Percentiles rank a stretch among this genome's conserved stretches.
Evolutionary conservation across 139 green algal species (phyloP).

Genomic region (Chlorella sp.): DNA sequence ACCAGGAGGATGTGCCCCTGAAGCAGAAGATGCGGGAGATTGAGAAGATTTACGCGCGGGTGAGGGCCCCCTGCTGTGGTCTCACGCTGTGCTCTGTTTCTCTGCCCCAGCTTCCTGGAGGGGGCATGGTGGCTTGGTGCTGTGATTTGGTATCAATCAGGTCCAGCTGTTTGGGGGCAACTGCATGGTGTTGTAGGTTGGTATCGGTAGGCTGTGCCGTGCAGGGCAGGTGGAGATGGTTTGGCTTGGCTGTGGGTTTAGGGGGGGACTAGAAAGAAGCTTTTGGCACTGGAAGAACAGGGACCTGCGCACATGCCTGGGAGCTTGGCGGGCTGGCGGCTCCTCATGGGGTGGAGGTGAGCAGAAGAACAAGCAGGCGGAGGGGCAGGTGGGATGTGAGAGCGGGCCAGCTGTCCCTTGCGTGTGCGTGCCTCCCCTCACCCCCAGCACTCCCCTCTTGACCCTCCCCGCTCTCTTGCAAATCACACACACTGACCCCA

Average conservation of each 20-base stretch:
- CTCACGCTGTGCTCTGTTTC: background rate
- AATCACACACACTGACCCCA: background rate
- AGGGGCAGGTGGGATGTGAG: background rate
- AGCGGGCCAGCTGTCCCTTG: background rate
- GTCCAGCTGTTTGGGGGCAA: background rate
- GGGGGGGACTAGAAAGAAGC: too few species aligned
- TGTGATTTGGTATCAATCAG: background rate
- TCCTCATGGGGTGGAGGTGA: background rate
- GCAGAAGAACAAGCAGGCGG: background rate
- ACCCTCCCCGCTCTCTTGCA: background rate
- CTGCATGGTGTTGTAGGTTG: background rate
- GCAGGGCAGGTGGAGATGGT: too few species aligned
- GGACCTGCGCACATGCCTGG: too few species aligned
- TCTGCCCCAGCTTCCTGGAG: too few species aligned
- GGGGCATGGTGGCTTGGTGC: background rate
- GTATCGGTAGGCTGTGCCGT: too few species aligned
- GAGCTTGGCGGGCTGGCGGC: background rate
- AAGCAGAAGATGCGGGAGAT: slow-evolving; percentile 56
- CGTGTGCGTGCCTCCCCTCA: background rate
- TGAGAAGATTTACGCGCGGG: slow-evolving; percentile 51
- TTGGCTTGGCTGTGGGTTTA: too few species aligned
- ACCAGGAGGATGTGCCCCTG: slow-evolving; percentile 70
- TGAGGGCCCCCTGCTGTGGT: background rate
- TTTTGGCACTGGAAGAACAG: too few species aligned
- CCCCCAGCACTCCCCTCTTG: background rate